Evolutionary conservation across 106 monocot genomes (phyloP).

Genomic region (Allium sativum): DNA sequence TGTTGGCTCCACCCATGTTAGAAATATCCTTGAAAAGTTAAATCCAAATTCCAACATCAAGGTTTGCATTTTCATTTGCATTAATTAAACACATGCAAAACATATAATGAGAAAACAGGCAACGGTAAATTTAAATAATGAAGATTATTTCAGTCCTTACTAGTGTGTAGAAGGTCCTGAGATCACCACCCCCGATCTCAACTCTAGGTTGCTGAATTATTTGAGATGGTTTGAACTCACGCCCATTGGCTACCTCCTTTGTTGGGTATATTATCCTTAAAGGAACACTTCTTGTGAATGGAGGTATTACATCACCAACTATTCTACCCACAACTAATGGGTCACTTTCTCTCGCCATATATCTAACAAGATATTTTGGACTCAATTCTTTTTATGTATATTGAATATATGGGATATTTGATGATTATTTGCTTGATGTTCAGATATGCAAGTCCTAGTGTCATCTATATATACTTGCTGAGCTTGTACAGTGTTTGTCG

Average conservation of each 20-base stretch:
- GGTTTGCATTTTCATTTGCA: too few relatives aligned
- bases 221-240: conserved; percentile 63
- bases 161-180: conserved; percentile 66
- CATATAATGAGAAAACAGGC: too few relatives aligned
- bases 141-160: conserved; percentile 19
- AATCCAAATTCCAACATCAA: too few relatives aligned
- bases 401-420: background rate
- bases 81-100: too few relatives aligned
- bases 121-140: too few relatives aligned
- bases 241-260: conserved; percentile 46
- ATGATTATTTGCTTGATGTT: background rate
- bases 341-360: conserved; percentile 31
- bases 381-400: background rate
- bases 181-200: conserved; percentile 43
- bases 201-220: conserved; percentile 50
- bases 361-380: background rate
- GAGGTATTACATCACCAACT: conserved; percentile 38
- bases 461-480: conserved; percentile 4
- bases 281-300: conserved; percentile 16
- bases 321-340: conserved; percentile 41
- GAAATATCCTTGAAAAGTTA: too few relatives aligned
- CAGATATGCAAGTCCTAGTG: background rate
- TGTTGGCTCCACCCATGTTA: too few relatives aligned
- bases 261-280: conserved; percentile 26
- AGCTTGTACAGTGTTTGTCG: background rate